A percentile compares a stretch with the other conserved stretches of the same genome.
phyloP scores from a whole-genome alignment of 2,329 filamentous ascomycete genomes.

The Trichothecium sympodiale region DNA sequence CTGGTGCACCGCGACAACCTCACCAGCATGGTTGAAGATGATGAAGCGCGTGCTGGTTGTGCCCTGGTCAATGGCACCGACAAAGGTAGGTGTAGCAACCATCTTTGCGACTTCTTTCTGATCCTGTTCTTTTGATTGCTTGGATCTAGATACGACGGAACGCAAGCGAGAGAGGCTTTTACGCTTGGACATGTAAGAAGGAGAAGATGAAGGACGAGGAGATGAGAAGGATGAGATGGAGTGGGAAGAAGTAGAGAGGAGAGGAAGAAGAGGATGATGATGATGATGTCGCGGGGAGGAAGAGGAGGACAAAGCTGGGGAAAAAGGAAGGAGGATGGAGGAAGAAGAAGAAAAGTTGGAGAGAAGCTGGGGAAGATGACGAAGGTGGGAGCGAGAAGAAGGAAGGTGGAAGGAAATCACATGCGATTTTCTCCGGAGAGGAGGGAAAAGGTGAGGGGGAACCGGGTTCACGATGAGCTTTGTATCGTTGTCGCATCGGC shows the following conservation, averaged over 20 bases:
- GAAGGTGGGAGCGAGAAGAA: not conserved
- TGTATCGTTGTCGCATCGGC: too few relatives aligned
- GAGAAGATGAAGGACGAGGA: constrained; percentile 3
- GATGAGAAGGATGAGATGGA: constrained; percentile 1
- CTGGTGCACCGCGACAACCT: constrained; percentile 63
- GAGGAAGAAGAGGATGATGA: not conserved
- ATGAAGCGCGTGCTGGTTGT: constrained; percentile 72
- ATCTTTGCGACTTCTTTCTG: constrained; percentile 16
- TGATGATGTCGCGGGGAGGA: not conserved
- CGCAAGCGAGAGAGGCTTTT: constrained; percentile 1
- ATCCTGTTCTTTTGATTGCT: constrained; percentile 6
- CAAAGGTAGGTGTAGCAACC: constrained; percentile 31
- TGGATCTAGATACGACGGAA: not conserved
- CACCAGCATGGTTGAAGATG: constrained; percentile 73
- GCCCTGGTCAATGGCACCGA: constrained; percentile 71
- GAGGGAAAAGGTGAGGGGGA: too few relatives aligned
- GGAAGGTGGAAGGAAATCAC: not conserved
- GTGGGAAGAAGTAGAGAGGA: constrained; percentile 1
- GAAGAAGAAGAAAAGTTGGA: constrained; percentile 1
- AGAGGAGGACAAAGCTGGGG: not conserved
- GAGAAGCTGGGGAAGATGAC: constrained; percentile 1
- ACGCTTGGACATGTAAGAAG: constrained; percentile 4
- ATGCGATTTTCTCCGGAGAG: not conserved
- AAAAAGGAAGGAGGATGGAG: constrained; percentile 1
- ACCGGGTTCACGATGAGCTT: too few relatives aligned